Evolutionary conservation across 495 filamentous ascomycete genomes (phyloP), one percentile per base, ranked within the genome.

Genomic region (Echria macrotheca): DNA sequence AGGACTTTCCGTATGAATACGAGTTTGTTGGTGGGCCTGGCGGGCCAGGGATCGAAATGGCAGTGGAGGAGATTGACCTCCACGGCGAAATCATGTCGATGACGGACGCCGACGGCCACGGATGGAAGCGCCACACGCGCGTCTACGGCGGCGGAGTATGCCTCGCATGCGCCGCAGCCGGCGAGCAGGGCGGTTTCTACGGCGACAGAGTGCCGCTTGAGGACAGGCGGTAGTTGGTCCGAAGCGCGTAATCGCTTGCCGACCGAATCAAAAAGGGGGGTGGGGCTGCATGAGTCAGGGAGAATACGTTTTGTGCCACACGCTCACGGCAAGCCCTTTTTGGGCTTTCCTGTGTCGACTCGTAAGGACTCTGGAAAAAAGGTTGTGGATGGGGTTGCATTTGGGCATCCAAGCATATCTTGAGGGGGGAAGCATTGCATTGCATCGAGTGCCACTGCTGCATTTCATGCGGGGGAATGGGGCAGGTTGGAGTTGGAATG

Each of bases 121-220:
- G 64, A 11, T 76, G 72, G 72, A 70, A 67, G 52, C 65, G 72
- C 22, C 73, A 76, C 47, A 76, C 72, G 7, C 64, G 72, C 5
- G 73, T 76, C 19, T 75, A 76, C 41, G 71, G 73, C 31, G 73
- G 73, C 29, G 73, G 72, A 2, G 61, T 66, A 4, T 75, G 73
- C 49, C 58, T 76, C n/a, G 70, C 71, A 8, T 76, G 73, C 43
- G 65, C 58, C 8, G 60, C 69, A 9, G 61, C 56, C 12, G 66
- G 61, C 12, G 53, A 55, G 12, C 52, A 66, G 21, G 72, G 72
- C 4, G 73, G 73, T 5, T 73, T 71, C 53, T 76, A 76, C 52
- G 73, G 73, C 11, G 68, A 74, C 21, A 71, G 66, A 41, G 73
- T 76, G 11, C 71, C 69, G 35, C 60, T 68, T 7, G 69, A 69